A percentile compares a stretch with the other conserved stretches of the same genome.
Evolutionary conservation across 1,284 basidiomycete species (phyloP).

Genomic region (Cystobasidiaceae sp.): DNA sequence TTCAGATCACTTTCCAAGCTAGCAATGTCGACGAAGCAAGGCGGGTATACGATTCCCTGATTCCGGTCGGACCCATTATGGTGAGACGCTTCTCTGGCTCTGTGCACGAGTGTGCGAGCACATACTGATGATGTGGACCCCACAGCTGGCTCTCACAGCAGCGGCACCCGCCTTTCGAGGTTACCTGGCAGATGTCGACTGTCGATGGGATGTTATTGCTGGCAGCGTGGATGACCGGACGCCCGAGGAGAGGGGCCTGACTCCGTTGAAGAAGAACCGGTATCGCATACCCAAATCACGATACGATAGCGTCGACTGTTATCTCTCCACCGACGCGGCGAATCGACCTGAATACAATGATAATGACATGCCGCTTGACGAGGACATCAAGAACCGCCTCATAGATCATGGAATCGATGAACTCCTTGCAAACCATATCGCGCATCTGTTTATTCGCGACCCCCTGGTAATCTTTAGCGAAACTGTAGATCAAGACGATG

Average conservation of each 20-base stretch:
- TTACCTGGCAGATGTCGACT: slow-evolving; percentile 92
- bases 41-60: slow-evolving; percentile 86
- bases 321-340: slow-evolving; percentile 78
- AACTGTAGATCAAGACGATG: slow-evolving; percentile 86
- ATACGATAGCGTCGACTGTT: slow-evolving; percentile 92
- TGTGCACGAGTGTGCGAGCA: slow-evolving; percentile 10
- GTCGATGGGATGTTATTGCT: slow-evolving; percentile 96
- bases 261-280: slow-evolving; percentile 69
- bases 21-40: slow-evolving; percentile 88
- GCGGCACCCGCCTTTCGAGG: slow-evolving; percentile 92
- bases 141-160: slow-evolving; percentile 82
- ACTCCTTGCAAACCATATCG: slow-evolving; percentile 80
- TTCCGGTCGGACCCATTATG: slow-evolving; percentile 91
- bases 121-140: slow-evolving; percentile 7
- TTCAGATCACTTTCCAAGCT: slow-evolving; percentile 96
- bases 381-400: slow-evolving; percentile 65
- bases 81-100: slow-evolving; percentile 51
- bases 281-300: slow-evolving; percentile 88
- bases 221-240: slow-evolving; percentile 96
- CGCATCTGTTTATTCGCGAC: slow-evolving; percentile 96
- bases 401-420: slow-evolving; percentile 76
- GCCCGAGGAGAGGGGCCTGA: slow-evolving; percentile 82
- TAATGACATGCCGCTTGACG: slow-evolving; percentile 71
- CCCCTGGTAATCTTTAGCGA: slow-evolving; percentile 94
- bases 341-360: slow-evolving; percentile 94